phyloP scores from a whole-genome alignment of 345 rosid species.

The Hibiscus tridactylites region DNA sequence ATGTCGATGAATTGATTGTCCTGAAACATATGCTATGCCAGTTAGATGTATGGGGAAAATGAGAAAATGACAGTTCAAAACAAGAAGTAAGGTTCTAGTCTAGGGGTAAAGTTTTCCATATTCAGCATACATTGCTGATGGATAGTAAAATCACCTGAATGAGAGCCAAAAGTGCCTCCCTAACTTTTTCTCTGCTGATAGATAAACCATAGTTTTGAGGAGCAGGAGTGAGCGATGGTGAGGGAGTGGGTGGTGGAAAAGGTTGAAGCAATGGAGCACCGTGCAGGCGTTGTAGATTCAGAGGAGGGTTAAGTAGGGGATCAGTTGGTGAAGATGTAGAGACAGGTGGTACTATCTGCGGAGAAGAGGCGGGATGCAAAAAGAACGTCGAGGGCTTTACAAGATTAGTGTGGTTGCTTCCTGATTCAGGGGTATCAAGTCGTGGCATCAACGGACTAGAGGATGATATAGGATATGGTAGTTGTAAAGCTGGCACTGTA shows the following conservation, averaged over 20 bases:
- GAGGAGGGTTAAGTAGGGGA: slow-evolving; percentile 51
- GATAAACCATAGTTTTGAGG: slow-evolving; percentile 15
- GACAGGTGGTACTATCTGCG: slow-evolving; percentile 24
- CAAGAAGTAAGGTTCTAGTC: too few relatives aligned
- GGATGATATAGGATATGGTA: slow-evolving; percentile 37
- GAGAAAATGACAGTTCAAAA: background rate
- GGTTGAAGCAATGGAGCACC: slow-evolving; percentile 91
- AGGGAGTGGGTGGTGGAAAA: slow-evolving; percentile 89
- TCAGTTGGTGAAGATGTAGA: slow-evolving; percentile 35
- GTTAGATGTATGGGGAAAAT: background rate
- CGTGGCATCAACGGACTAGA: slow-evolving; percentile 40
- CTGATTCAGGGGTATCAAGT: slow-evolving; percentile 36
- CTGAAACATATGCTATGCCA: background rate
- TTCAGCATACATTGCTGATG: background rate
- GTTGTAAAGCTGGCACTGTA: slow-evolving; percentile 38
- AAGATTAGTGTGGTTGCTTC: slow-evolving; percentile 42
- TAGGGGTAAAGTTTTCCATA: background rate
- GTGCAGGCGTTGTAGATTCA: slow-evolving; percentile 47
- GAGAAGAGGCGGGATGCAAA: slow-evolving; percentile 37
- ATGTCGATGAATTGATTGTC: background rate
- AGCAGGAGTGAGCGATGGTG: slow-evolving; percentile 72
- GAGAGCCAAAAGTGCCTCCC: slow-evolving; percentile 61
- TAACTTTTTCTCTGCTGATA: slow-evolving; percentile 64
- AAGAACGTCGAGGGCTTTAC: slow-evolving; percentile 71
- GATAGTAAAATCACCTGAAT: background rate